These are phyloP conservation scores for Rutstroemia sp. DNA, from an alignment of 2,329 filamentous ascomycete genomes.

Conservation along the genomic window DNA sequence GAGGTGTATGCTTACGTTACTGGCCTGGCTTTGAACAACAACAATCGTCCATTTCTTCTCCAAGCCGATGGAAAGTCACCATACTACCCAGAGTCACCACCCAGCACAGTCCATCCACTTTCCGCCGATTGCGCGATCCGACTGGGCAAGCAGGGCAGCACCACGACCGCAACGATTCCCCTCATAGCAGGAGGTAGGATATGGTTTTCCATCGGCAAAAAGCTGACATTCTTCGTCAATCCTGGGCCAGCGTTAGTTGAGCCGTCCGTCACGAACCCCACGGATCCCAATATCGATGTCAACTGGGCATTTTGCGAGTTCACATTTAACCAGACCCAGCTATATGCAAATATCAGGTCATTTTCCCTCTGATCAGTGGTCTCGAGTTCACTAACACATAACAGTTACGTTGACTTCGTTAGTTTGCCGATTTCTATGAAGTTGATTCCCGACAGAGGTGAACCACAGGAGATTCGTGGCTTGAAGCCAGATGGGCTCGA, in stretches of 20 bases:
- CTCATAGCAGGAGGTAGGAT: slow-evolving; percentile 64
- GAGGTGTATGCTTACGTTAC: slow-evolving; percentile 65
- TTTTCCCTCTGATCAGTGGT: neutral
- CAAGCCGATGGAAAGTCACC: slow-evolving; percentile 57
- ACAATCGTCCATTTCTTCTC: slow-evolving; percentile 54
- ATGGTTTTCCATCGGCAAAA: slow-evolving; percentile 57
- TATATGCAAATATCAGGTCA: slow-evolving; percentile 55
- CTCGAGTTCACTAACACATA: neutral
- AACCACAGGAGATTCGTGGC: slow-evolving; percentile 46
- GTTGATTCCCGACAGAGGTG: slow-evolving; percentile 37
- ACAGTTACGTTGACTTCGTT: slow-evolving; percentile 68
- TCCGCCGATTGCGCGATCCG: slow-evolving; percentile 53
- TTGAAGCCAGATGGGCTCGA: slow-evolving; percentile 47
- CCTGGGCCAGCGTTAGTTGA: slow-evolving; percentile 63
- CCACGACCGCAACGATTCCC: slow-evolving; percentile 56
- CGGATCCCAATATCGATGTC: slow-evolving; percentile 53
- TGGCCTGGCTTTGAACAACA: slow-evolving; percentile 52
- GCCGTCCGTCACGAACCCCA: slow-evolving; percentile 60
- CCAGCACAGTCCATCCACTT: slow-evolving; percentile 42
- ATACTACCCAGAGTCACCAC: slow-evolving; percentile 57
- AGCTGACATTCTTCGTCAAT: slow-evolving; percentile 63
- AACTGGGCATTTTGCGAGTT: slow-evolving; percentile 65
- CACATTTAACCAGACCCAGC: slow-evolving; percentile 52
- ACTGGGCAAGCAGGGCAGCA: slow-evolving; percentile 53
- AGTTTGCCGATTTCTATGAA: slow-evolving; percentile 52